phyloP scores from a whole-genome alignment of 129 eudicot species.

The Chrysanthemum makinoi region DNA sequence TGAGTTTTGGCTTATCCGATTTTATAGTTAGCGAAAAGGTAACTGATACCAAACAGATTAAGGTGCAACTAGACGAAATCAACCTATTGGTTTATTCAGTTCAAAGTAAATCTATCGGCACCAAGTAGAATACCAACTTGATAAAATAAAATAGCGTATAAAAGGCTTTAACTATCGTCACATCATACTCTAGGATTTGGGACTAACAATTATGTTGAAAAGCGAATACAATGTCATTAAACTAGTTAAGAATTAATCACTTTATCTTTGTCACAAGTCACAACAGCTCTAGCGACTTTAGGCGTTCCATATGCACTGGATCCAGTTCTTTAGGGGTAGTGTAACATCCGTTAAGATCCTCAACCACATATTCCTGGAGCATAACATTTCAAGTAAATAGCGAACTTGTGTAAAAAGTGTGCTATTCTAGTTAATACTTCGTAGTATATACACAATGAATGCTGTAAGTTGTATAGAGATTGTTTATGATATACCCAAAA shows the following conservation, averaged over 20 bases:
- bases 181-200: background rate
- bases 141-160: too few species aligned
- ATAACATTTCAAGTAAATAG: background rate
- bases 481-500: background rate
- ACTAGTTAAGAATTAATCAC: too few species aligned
- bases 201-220: background rate
- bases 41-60: too few species aligned
- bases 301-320: constrained; percentile 61
- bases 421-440: background rate
- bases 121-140: too few species aligned
- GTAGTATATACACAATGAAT: background rate
- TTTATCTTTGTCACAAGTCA: background rate
- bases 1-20: too few species aligned
- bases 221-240: background rate
- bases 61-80: too few species aligned
- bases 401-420: background rate
- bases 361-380: constrained; percentile 73
- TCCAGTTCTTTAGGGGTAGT: constrained; percentile 60
- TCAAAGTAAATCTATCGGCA: too few species aligned
- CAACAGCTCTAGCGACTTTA: constrained; percentile 67
- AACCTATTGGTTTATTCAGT: too few species aligned
- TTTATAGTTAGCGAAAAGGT: too few species aligned
- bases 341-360: constrained; percentile 76
- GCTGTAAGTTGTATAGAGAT: background rate
- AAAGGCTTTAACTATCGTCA: background rate